A percentile compares a stretch with the other conserved stretches of the same genome.
phyloP scores from a whole-genome alignment of 2,329 filamentous ascomycete genomes.

The Pseudogymnoascus sp. region DNA sequence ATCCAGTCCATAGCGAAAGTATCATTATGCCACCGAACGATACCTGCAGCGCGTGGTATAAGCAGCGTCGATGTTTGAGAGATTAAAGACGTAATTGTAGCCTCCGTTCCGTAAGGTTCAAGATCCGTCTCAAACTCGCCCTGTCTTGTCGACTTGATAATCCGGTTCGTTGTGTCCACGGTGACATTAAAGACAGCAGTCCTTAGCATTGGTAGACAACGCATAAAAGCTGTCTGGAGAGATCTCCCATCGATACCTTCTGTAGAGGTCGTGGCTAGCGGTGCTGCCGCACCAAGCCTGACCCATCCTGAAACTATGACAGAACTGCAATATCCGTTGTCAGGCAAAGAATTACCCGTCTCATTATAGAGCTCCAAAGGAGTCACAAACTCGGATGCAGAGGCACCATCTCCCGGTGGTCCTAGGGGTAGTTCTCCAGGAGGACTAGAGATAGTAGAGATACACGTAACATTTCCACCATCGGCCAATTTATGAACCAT shows the following conservation, averaged over 20 bases:
- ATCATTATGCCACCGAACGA: slow-evolving; percentile 40
- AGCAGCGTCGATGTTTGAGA: slow-evolving; percentile 11
- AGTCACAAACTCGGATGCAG: background rate
- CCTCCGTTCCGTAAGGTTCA: background rate
- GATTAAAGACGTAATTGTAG: background rate
- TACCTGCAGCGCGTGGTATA: background rate
- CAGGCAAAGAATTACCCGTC: background rate
- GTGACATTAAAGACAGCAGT: slow-evolving; percentile 29
- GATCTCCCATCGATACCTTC: background rate
- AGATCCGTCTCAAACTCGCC: slow-evolving; percentile 8
- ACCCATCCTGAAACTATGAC: slow-evolving; percentile 16
- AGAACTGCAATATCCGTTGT: slow-evolving; percentile 13
- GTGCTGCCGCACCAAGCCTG: slow-evolving; percentile 13
- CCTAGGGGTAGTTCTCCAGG: background rate
- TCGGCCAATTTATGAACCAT: slow-evolving; percentile 3
- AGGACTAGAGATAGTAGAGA: background rate
- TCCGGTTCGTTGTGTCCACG: slow-evolving; percentile 27
- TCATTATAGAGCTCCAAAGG: background rate
- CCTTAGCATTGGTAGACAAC: slow-evolving; percentile 30
- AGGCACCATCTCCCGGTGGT: background rate
- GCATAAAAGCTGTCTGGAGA: slow-evolving; percentile 18
- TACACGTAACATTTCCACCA: background rate
- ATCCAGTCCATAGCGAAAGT: slow-evolving; percentile 36
- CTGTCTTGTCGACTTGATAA: slow-evolving; percentile 19
- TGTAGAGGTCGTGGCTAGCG: background rate